Conservation (phyloP, 306 rosid species). For the Luffa aegyptiaca region DNA sequence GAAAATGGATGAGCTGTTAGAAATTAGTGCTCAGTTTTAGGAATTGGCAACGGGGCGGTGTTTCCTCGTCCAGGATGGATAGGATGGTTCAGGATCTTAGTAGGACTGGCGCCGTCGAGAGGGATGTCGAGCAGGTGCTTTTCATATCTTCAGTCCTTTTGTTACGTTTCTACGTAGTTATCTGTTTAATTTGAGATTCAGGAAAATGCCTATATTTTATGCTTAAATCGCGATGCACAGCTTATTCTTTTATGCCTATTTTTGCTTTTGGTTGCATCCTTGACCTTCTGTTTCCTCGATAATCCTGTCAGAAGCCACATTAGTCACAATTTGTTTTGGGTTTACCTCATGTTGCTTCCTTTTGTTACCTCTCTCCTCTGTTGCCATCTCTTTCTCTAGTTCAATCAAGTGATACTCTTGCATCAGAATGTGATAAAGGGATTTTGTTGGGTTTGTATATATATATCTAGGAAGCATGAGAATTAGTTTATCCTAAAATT, state of each 20-base stretch:
- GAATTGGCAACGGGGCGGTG: conserved; percentile 18
- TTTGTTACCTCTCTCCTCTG: not conserved
- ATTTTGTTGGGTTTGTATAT: not conserved
- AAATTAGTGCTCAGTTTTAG: conserved; percentile 39
- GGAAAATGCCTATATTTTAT: not conserved
- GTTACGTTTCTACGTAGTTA: conserved; percentile 3
- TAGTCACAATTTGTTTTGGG: not conserved
- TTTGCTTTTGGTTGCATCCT: not conserved
- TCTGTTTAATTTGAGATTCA: not conserved
- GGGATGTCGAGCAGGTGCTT: conserved; percentile 94
- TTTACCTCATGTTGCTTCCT: not conserved
- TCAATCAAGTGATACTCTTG: not conserved
- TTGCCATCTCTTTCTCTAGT: not conserved
- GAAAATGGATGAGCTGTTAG: conserved; percentile 39
- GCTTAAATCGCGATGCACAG: not conserved
- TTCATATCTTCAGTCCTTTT: not conserved
- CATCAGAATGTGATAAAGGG: not conserved
- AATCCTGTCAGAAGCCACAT: not conserved
- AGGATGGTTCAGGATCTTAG: conserved; percentile 90
- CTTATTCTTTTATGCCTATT: not conserved
- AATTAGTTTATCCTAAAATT: not conserved
- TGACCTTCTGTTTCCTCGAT: not conserved
- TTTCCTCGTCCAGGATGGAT: conserved; percentile 46
- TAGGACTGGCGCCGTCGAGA: conserved; percentile 76
- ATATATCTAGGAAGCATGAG: not conserved